A percentile compares a stretch with the other conserved stretches of the same genome.
Conservation (phyloP, 1,284 basidiomycete genomes). For the Kalmanozyma brasiliensis region DNA sequence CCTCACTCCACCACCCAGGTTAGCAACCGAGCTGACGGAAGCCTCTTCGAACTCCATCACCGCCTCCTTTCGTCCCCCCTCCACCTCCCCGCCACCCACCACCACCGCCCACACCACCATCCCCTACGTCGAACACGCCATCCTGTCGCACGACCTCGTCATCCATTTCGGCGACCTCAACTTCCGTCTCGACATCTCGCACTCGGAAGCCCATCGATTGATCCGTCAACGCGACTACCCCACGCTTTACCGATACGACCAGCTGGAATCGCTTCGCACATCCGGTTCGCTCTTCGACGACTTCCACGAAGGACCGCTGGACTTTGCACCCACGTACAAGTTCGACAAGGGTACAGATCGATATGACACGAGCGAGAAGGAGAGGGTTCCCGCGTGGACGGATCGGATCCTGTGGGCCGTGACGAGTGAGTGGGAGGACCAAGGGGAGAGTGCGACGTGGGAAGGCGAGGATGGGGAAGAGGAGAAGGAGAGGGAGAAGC, state of each 20-base stretch:
- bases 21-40: constrained; percentile 1
- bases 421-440: constrained; percentile 38
- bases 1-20: neutral
- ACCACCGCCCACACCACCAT: neutral
- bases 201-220: constrained; percentile 77
- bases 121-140: constrained; percentile 17
- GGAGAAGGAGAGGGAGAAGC: constrained; percentile 1
- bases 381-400: constrained; percentile 93
- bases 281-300: constrained; percentile 75
- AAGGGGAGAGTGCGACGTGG: neutral
- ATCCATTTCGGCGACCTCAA: constrained; percentile 94
- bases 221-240: constrained; percentile 24
- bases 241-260: constrained; percentile 79
- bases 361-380: constrained; percentile 96
- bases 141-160: constrained; percentile 71
- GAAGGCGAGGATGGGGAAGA: constrained; percentile 1
- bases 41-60: constrained; percentile 1
- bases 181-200: constrained; percentile 88
- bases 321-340: constrained; percentile 89
- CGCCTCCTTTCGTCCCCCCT: neutral
- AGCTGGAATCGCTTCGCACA: constrained; percentile 45
- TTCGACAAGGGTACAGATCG: constrained; percentile 80
- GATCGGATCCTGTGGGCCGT: constrained; percentile 74
- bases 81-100: constrained; percentile 1
- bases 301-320: constrained; percentile 85